These are phyloP conservation scores for Neurospora crassa DNA, from an alignment of 2,329 filamentous ascomycete species.

Conservation along the genomic window DNA sequence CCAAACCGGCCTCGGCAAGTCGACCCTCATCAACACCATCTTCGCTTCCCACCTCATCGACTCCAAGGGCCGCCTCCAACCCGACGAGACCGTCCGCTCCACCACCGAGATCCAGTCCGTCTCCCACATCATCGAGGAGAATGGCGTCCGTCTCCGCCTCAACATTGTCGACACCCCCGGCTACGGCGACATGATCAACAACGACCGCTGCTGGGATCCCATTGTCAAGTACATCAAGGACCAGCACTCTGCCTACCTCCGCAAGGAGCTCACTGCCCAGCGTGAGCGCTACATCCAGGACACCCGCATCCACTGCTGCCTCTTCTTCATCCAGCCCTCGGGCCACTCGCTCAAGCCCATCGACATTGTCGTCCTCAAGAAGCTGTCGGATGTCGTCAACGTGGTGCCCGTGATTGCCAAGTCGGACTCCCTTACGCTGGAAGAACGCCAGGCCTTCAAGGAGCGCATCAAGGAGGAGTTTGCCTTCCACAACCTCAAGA, in stretches of 20 bases:
- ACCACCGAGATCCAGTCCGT: slow-evolving; percentile 98
- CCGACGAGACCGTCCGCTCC: slow-evolving; percentile 85
- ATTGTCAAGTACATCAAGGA: slow-evolving; percentile 99
- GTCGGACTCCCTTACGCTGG: slow-evolving; percentile 88
- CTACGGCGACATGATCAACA: slow-evolving; percentile 98
- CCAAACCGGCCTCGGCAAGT: slow-evolving; percentile 97
- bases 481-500: slow-evolving; percentile 98
- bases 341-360: slow-evolving; percentile 98
- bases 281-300: slow-evolving; percentile 99
- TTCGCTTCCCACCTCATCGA: slow-evolving; percentile 99
- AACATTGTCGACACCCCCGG: slow-evolving; percentile 99
- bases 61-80: slow-evolving; percentile 88
- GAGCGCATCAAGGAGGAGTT: slow-evolving; percentile 99
- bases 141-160: slow-evolving; percentile 89
- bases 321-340: slow-evolving; percentile 99
- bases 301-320: slow-evolving; percentile 96
- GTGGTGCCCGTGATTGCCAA: slow-evolving; percentile 98
- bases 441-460: slow-evolving; percentile 96
- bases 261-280: slow-evolving; percentile 98
- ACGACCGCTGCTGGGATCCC: slow-evolving; percentile 99
- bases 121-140: slow-evolving; percentile 99
- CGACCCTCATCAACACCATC: slow-evolving; percentile 99
- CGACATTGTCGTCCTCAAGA: slow-evolving; percentile 98
- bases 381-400: slow-evolving; percentile 97
- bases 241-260: slow-evolving; percentile 97